phyloP scores from a whole-genome alignment of 2,329 filamentous ascomycete genomes.

The Aspergillus calidoustus region DNA sequence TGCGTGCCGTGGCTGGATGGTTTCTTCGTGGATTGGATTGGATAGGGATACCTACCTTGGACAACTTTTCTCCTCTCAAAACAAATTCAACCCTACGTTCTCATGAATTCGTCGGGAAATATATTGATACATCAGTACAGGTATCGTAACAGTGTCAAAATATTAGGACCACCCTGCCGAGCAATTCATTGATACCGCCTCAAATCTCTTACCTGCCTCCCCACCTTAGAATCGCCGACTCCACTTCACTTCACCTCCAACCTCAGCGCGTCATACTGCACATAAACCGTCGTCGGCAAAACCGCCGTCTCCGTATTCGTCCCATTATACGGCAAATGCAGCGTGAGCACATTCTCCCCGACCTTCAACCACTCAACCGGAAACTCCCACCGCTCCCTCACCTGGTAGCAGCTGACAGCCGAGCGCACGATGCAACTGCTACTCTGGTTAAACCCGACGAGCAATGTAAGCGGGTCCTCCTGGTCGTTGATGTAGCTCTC shows the following conservation, averaged over 20 bases:
- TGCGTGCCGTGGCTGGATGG: no score
- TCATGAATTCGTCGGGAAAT: no score
- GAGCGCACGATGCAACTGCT: constrained; percentile 65
- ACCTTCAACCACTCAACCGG: constrained; percentile 53
- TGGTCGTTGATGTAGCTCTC: constrained; percentile 54
- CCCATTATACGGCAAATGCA: constrained; percentile 64
- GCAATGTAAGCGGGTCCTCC: constrained; percentile 32
- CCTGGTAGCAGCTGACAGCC: constrained; percentile 65
- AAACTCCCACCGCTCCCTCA: constrained; percentile 65
- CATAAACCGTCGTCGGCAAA: constrained; percentile 60
- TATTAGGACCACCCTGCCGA: no score
- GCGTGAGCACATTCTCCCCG: constrained; percentile 60
- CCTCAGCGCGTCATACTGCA: constrained; percentile 69
- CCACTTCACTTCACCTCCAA: constrained; percentile 53
- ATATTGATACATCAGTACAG: no score
- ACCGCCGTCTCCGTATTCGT: constrained; percentile 64
- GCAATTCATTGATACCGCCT: no score
- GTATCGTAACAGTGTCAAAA: no score
- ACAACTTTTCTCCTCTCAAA: no score
- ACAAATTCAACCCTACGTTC: no score
- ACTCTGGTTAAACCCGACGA: constrained; percentile 56
- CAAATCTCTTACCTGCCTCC: no score
- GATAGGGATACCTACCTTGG: no score
- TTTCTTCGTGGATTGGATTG: no score
- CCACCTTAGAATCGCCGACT: no score